Evolutionary conservation across 1,139 yeast species (phyloP).

Genomic region (Torulaspora pretoriensis): DNA sequence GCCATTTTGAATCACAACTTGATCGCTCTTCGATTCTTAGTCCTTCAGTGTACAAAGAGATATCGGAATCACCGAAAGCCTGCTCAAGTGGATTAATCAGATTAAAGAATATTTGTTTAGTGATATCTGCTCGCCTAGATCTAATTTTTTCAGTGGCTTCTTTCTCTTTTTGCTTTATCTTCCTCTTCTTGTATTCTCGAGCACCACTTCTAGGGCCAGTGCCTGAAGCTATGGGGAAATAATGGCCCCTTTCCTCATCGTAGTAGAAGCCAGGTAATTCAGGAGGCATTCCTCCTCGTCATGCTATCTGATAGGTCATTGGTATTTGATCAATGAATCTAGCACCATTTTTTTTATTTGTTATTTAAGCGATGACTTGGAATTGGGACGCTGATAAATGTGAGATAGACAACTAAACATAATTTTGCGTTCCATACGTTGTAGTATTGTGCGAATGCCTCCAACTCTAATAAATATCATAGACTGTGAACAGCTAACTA

Average conservation of each 20-base stretch:
- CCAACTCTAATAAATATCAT: no score
- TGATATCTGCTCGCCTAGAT: slow-evolving; percentile 1
- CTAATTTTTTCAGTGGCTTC: background rate
- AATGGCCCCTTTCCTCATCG: slow-evolving; percentile 43
- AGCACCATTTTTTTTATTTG: background rate
- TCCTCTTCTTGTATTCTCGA: slow-evolving; percentile 14
- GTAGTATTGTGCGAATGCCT: no score
- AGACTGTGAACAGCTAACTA: no score
- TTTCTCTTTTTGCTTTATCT: slow-evolving; percentile 5
- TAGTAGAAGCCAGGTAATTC: slow-evolving; percentile 48
- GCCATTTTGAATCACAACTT: background rate
- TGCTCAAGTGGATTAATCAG: slow-evolving; percentile 7
- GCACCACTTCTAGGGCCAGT: slow-evolving; percentile 9
- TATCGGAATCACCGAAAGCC: slow-evolving; percentile 3
- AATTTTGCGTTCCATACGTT: no score
- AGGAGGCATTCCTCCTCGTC: slow-evolving; percentile 9
- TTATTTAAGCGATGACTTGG: no score
- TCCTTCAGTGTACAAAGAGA: slow-evolving; percentile 3
- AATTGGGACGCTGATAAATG: no score
- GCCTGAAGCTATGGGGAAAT: slow-evolving; percentile 40
- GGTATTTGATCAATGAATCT: background rate
- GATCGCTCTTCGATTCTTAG: slow-evolving; percentile 7
- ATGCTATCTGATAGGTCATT: background rate
- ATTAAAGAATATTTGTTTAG: slow-evolving; percentile 1
- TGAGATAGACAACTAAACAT: no score